Evolutionary conservation across 2,329 filamentous ascomycete genomes (phyloP).

Genomic region (Stagonosporopsis chrysanthemi): DNA sequence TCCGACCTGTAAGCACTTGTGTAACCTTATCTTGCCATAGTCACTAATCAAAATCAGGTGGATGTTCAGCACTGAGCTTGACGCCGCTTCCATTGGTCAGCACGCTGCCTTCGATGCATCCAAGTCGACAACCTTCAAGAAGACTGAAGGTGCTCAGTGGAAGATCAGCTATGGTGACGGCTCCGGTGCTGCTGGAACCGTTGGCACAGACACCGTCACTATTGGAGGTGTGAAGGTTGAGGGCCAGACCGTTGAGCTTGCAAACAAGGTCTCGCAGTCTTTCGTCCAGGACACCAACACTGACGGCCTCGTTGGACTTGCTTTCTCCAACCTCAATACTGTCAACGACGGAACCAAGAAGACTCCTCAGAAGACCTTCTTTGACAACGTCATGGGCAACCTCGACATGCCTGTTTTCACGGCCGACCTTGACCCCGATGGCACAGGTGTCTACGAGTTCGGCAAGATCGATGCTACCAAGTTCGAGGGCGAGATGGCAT

Average conservation of each 20-base stretch:
- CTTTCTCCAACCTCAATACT: slow-evolving; percentile 70
- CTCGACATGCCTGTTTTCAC: slow-evolving; percentile 75
- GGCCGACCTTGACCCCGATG: slow-evolving; percentile 68
- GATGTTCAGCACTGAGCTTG: slow-evolving; percentile 71
- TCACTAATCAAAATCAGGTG: slow-evolving; percentile 57
- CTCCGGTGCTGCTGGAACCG: slow-evolving; percentile 67
- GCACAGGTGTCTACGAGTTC: slow-evolving; percentile 74
- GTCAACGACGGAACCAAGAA: slow-evolving; percentile 60
- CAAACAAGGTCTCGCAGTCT: slow-evolving; percentile 63
- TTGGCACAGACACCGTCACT: slow-evolving; percentile 72
- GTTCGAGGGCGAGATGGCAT: slow-evolving; percentile 69
- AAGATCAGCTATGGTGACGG: slow-evolving; percentile 74
- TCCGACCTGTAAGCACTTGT: slow-evolving; percentile 66
- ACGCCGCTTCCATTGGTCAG: slow-evolving; percentile 52
- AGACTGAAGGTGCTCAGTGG: slow-evolving; percentile 62
- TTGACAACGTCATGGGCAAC: slow-evolving; percentile 70
- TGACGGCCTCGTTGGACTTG: slow-evolving; percentile 75
- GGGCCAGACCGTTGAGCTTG: slow-evolving; percentile 72
- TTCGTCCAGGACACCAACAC: slow-evolving; percentile 68
- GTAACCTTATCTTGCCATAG: background rate
- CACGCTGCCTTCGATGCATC: slow-evolving; percentile 65
- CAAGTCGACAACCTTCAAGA: slow-evolving; percentile 61
- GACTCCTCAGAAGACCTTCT: slow-evolving; percentile 72
- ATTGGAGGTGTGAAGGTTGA: slow-evolving; percentile 70
- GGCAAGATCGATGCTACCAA: slow-evolving; percentile 71